Conservation (phyloP, 208 protist species). For the Strigomonas galati region DNA sequence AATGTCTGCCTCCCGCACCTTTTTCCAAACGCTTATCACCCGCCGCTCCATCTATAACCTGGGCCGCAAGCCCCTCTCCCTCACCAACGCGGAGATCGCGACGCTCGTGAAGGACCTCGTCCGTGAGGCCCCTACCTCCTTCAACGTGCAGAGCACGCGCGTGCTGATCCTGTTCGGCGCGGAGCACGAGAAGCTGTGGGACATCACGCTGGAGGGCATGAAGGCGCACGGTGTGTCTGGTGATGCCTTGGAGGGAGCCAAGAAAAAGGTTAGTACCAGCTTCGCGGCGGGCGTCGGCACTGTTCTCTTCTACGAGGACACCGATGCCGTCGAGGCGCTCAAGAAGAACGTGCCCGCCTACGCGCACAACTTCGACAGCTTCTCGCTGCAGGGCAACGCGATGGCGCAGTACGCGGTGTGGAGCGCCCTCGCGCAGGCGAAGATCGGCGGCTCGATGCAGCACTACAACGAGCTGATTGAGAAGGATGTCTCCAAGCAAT, state of each 20-base stretch:
- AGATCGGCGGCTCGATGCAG: conserved; percentile 45
- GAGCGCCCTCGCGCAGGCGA: conserved; percentile 38
- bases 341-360: conserved; percentile 43
- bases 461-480: conserved; percentile 57
- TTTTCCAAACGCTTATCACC: conserved; percentile 17
- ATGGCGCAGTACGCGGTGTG: conserved; percentile 62
- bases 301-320: conserved; percentile 61
- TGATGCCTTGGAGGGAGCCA: conserved; percentile 26
- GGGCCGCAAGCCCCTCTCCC: conserved; percentile 19
- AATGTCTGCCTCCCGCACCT: conserved; percentile 11
- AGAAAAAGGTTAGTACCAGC: conserved; percentile 37
- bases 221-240: conserved; percentile 12
- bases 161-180: conserved; percentile 48
- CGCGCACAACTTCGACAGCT: conserved; percentile 37
- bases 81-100: conserved; percentile 18
- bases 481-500: conserved; percentile 21
- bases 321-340: conserved; percentile 23
- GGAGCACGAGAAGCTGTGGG: conserved; percentile 54
- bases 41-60: conserved; percentile 24
- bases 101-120: conserved; percentile 27
- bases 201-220: conserved; percentile 32
- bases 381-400: conserved; percentile 38
- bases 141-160: conserved; percentile 59
- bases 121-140: conserved; percentile 39
- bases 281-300: conserved; percentile 54